Evolutionary conservation across 2,329 filamentous ascomycete genomes (phyloP).

Genomic region (Xylariales sp.): DNA sequence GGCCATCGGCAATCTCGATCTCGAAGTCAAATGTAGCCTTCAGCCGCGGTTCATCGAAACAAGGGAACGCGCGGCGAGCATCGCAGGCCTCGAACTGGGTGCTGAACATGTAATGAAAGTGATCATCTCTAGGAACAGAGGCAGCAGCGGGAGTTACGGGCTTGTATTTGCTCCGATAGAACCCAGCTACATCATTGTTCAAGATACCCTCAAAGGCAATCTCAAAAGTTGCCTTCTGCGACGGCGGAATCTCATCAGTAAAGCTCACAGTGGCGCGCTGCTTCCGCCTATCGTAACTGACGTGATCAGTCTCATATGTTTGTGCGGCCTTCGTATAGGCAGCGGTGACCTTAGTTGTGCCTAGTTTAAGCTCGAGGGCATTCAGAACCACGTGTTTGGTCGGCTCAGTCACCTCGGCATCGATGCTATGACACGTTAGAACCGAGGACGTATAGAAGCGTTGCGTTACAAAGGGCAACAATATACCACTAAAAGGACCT

Average conservation of each 20-base stretch:
- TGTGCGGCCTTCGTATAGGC: constrained; percentile 54
- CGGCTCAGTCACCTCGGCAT: constrained; percentile 64
- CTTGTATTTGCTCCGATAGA: constrained; percentile 93
- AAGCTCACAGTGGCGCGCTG: constrained; percentile 82
- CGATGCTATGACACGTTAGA: constrained; percentile 50
- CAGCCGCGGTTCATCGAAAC: constrained; percentile 95
- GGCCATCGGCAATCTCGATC: constrained; percentile 84
- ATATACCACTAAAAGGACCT: too few species aligned
- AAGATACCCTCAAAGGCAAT: constrained; percentile 77
- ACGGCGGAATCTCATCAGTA: constrained; percentile 61
- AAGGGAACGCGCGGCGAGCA: constrained; percentile 90
- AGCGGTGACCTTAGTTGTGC: constrained; percentile 55
- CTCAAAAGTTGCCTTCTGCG: constrained; percentile 60
- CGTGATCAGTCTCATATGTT: constrained; percentile 56
- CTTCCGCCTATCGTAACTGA: constrained; percentile 76
- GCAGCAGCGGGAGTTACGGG: constrained; percentile 65
- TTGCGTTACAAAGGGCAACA: too few species aligned
- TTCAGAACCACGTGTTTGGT: constrained; percentile 81
- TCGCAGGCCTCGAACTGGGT: constrained; percentile 98
- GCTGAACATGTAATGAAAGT: constrained; percentile 74
- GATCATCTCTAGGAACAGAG: constrained; percentile 70
- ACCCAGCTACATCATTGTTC: constrained; percentile 89
- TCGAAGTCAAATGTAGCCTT: constrained; percentile 95
- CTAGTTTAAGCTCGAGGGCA: constrained; percentile 75
- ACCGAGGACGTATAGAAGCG: too few species aligned